Evolutionary conservation across 2,329 filamentous ascomycete species (phyloP), one percentile per base, ranked within the genome.

Genomic region (Alternaria conjuncta): DNA sequence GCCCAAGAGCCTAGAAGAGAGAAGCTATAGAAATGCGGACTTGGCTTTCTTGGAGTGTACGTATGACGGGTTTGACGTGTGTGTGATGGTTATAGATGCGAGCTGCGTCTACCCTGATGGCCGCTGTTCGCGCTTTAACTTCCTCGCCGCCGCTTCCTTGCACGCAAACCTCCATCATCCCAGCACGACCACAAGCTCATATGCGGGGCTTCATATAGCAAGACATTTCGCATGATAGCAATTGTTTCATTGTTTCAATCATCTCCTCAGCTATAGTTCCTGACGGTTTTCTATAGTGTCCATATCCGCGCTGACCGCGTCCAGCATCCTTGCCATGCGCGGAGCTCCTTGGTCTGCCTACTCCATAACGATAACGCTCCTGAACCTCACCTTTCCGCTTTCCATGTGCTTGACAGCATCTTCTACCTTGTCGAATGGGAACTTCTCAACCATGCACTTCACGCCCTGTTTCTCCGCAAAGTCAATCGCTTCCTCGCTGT

Each of bases 401-500:
- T 82, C 47, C 85, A 86, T 86, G 57, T 84, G 80, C 63, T 84
- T 79, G 71, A 84, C 78, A 6, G 85, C 85, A 61, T 84, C 83
- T 69, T 83, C 82, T 23, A 78, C 84, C 74, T 85, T 80, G 25
- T 84, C 82, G 18, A 87, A 76, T 5, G 84, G 82, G 68, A 86
- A 87, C 67, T 81, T 84, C 76, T 87, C 84, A 36, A 87, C 74
- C 82, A 86, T 79, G 69, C 85, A 86, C 32, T 86, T 80, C 59
- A 87, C 80, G 8, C 77, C 79, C 47, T 86, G 81, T 21, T 78
- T 71, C 64, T 82, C 65, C 1, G 84, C 83, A 71, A 87, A 85
- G 5, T 75, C 78, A 61, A 87, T 85, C 3, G 85, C 82, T 63
- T 87, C 86, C 68, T 87, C 85, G 8, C 75, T 78, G 66, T 88